Conservation (phyloP, 495 filamentous ascomycete species). For the Tuber borchii region DNA sequence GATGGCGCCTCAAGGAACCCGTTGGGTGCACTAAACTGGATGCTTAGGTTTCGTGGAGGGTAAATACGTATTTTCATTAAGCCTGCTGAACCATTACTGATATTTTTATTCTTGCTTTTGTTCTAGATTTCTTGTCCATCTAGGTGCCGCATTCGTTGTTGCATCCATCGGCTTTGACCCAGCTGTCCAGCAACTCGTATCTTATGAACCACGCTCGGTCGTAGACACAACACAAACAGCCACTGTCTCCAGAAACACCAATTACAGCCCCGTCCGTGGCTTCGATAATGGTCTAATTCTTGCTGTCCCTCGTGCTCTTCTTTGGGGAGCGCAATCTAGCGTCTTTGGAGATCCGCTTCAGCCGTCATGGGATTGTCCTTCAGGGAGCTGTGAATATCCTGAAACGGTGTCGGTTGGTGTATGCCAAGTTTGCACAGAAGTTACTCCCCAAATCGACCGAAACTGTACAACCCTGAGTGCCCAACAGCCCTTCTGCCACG, state of each 20-base stretch:
- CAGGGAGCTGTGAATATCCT: constrained; percentile 32
- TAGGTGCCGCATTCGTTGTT: constrained; percentile 33
- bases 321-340: constrained; percentile 22
- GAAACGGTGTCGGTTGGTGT: constrained; percentile 24
- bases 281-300: constrained; percentile 28
- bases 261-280: constrained; percentile 29
- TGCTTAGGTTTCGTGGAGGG: constrained; percentile 31
- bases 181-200: constrained; percentile 28
- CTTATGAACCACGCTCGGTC: constrained; percentile 13
- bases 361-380: constrained; percentile 17
- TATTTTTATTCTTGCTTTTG: background rate
- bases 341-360: constrained; percentile 19
- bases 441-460: constrained; percentile 22
- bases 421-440: constrained; percentile 26
- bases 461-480: constrained; percentile 21
- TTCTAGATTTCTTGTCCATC: constrained; percentile 27
- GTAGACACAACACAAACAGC: constrained; percentile 9
- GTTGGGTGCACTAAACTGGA: constrained; percentile 30
- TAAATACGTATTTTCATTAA: background rate
- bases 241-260: constrained; percentile 14
- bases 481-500: constrained; percentile 7
- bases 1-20: constrained; percentile 27
- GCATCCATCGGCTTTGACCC: constrained; percentile 35
- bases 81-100: background rate
- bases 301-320: constrained; percentile 28